A percentile compares a stretch with the other conserved stretches of the same genome.
Conservation (phyloP, 2,329 filamentous ascomycete genomes). For the Nothopassalora personata region DNA sequence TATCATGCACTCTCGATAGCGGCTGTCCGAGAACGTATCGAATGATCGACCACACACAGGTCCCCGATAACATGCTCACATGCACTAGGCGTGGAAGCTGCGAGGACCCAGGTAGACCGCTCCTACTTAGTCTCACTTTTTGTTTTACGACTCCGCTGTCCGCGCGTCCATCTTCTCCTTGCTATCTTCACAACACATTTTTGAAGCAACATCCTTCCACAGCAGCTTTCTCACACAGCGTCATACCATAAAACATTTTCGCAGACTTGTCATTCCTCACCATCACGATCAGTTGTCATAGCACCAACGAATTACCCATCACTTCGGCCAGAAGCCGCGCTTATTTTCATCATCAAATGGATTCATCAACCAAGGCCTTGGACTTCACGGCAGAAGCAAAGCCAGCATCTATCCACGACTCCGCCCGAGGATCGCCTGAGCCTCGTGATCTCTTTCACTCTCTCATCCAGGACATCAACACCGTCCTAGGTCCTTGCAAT, state of each 20-base stretch:
- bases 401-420: slow-evolving; percentile 23
- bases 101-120: not conserved
- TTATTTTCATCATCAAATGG: not conserved
- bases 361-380: not conserved
- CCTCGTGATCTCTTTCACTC: slow-evolving; percentile 21
- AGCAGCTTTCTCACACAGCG: not conserved
- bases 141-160: not conserved
- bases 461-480: slow-evolving; percentile 56
- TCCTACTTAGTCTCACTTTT: not conserved
- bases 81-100: not conserved
- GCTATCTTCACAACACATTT: not conserved
- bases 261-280: not conserved
- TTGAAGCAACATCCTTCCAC: not conserved
- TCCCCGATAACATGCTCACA: not conserved
- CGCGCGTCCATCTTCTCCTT: not conserved
- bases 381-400: slow-evolving; percentile 7
- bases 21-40: not conserved
- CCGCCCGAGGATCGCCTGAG: slow-evolving; percentile 25
- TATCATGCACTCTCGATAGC: too few relatives aligned
- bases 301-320: not conserved
- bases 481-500: slow-evolving; percentile 70
- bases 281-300: not conserved
- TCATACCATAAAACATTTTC: not conserved
- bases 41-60: not conserved
- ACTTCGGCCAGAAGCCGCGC: not conserved